Evolutionary conservation across 1,139 yeast genomes (phyloP).

Genomic region (Diutina mesorugosa): DNA sequence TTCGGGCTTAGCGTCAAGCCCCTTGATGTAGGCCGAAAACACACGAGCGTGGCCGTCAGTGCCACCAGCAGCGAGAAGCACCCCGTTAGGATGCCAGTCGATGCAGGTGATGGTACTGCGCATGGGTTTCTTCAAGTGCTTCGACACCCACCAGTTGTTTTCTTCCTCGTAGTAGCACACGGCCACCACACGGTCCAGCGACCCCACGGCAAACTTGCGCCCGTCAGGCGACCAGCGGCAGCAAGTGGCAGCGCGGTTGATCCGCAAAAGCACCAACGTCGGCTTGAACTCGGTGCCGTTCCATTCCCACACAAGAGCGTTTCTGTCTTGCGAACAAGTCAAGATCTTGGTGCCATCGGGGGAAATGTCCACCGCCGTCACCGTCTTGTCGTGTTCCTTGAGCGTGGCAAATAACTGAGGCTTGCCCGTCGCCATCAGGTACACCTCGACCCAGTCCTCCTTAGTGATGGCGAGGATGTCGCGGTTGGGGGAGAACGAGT

Average conservation of each 20-base stretch:
- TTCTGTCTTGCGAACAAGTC: slow-evolving; percentile 96
- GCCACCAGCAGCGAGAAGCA: slow-evolving; percentile 80
- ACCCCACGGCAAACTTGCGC: slow-evolving; percentile 89
- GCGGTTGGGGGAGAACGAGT: slow-evolving; percentile 65
- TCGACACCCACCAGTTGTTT: slow-evolving; percentile 99
- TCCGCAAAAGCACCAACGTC: slow-evolving; percentile 82
- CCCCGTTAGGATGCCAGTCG: slow-evolving; percentile 93
- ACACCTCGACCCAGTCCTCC: slow-evolving; percentile 63
- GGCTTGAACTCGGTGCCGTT: slow-evolving; percentile 49
- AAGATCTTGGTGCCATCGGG: slow-evolving; percentile 73
- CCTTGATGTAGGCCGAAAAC: slow-evolving; percentile 86
- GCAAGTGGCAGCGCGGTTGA: slow-evolving; percentile 87
- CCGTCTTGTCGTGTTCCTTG: slow-evolving; percentile 84
- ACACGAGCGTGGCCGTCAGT: slow-evolving; percentile 94
- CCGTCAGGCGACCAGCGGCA: slow-evolving; percentile 95
- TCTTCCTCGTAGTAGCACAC: slow-evolving; percentile 93
- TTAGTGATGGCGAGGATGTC: slow-evolving; percentile 72
- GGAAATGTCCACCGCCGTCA: slow-evolving; percentile 89
- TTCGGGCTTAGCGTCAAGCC: slow-evolving; percentile 73
- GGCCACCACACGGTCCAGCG: slow-evolving; percentile 89
- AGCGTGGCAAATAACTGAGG: slow-evolving; percentile 50
- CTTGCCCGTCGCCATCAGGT: slow-evolving; percentile 29
- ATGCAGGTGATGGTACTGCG: slow-evolving; percentile 76
- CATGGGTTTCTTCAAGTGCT: slow-evolving; percentile 88
- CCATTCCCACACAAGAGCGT: slow-evolving; percentile 92